Conservation (phyloP, 352 stramenopile species). For the Phytophthora macrochlamydospora region DNA sequence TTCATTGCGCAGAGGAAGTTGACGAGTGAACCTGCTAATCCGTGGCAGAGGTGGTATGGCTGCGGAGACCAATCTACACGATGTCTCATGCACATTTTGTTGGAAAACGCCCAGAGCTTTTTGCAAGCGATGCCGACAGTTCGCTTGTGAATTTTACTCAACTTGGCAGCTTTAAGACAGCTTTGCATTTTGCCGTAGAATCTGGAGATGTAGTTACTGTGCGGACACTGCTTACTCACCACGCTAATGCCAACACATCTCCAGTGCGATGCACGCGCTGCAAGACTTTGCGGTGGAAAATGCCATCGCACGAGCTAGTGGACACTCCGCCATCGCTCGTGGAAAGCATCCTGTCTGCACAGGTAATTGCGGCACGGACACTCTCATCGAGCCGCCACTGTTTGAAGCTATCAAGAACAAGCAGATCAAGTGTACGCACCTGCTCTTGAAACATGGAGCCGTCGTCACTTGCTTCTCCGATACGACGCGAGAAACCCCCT, state of each 20-base stretch:
- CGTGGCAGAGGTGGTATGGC: conserved; percentile 52
- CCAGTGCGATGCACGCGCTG: conserved; percentile 51
- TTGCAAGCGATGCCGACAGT: conserved; percentile 24
- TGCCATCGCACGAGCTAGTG: conserved; percentile 20
- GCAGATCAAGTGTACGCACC: conserved; percentile 32
- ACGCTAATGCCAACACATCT: conserved; percentile 61
- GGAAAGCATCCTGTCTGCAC: conserved; percentile 25
- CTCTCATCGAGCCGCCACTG: conserved; percentile 51
- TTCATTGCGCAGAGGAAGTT: conserved; percentile 52
- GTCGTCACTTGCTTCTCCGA: conserved; percentile 49
- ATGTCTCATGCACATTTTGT: conserved; percentile 57
- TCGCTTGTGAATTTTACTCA: conserved; percentile 53
- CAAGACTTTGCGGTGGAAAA: conserved; percentile 25
- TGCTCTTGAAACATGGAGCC: conserved; percentile 52
- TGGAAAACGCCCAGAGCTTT: conserved; percentile 38
- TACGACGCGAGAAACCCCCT: conserved; percentile 49
- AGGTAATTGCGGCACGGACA: conserved; percentile 37
- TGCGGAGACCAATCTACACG: conserved; percentile 11
- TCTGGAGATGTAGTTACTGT: conserved; percentile 48
- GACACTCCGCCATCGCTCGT: conserved; percentile 5
- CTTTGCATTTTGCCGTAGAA: conserved; percentile 63
- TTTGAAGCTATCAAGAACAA: conserved; percentile 46
- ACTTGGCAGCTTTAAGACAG: conserved; percentile 55
- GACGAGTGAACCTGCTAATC: conserved; percentile 29
- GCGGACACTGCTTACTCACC: conserved; percentile 35